phyloP scores from a whole-genome alignment of 306 rosid genomes.

The Castanea sativa region DNA sequence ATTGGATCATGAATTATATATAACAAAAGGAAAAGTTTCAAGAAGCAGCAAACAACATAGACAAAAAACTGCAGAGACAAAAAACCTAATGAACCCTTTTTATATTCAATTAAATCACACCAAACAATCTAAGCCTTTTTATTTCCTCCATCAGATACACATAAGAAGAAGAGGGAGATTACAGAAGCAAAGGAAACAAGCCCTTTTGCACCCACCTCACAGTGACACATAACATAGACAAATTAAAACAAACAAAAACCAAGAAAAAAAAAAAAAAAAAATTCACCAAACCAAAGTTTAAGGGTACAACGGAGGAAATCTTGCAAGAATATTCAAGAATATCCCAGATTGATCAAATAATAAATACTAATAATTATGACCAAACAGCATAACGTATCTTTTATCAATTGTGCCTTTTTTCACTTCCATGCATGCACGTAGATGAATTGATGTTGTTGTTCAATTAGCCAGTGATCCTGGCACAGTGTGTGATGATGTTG shows the following conservation, averaged over 20 bases:
- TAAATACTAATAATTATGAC: no score
- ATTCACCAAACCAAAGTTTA: not conserved
- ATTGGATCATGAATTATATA: not conserved
- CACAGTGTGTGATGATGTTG: conserved; percentile 41
- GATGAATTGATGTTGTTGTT: not conserved
- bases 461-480: conserved; percentile 30
- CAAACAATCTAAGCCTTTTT: not conserved
- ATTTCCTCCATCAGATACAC: conserved; percentile 10
- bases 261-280: not conserved
- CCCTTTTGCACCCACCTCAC: conserved; percentile 3
- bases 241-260: not conserved
- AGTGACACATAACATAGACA: not conserved
- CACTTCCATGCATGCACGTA: not conserved
- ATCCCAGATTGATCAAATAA: not conserved
- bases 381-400: not conserved
- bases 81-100: not conserved
- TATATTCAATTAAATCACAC: not conserved
- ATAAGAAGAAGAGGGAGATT: not conserved
- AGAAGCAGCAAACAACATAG: no score
- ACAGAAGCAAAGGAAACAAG: not conserved
- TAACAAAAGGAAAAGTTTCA: not conserved
- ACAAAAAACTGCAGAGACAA: not conserved
- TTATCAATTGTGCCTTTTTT: not conserved
- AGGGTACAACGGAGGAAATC: not conserved
- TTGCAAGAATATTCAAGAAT: not conserved